Conservation (phyloP, 1,139 yeast genomes). For the Kluyveromyces sp. region DNA sequence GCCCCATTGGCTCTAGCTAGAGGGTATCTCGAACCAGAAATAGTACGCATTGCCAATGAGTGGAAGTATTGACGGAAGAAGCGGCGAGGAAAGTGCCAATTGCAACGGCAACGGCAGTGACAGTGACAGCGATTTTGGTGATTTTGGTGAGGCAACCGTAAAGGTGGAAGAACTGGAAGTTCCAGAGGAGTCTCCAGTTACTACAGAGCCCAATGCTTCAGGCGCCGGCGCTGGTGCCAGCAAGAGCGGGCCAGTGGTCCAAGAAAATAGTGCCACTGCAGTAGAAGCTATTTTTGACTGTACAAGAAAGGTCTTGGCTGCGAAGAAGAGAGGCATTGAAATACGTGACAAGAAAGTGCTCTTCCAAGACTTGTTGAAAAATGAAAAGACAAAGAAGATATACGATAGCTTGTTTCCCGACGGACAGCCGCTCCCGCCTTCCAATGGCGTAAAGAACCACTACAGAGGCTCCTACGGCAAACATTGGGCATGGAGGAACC, state of each 20-base stretch:
- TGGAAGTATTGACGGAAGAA: background rate
- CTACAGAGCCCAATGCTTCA: background rate
- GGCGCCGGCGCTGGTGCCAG: background rate
- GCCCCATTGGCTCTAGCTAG: no score
- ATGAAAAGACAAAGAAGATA: background rate
- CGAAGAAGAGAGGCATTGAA: background rate
- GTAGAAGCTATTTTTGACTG: background rate
- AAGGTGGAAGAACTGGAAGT: background rate
- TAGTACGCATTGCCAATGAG: background rate
- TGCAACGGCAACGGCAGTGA: background rate
- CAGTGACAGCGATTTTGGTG: slow-evolving; percentile 25
- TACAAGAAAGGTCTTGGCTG: background rate
- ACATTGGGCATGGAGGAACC: slow-evolving; percentile 1
- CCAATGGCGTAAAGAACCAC: background rate
- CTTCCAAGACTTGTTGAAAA: background rate
- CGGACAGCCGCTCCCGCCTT: background rate
- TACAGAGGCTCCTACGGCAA: background rate
- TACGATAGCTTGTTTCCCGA: background rate
- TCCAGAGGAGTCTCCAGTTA: background rate
- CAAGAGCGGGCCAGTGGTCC: background rate
- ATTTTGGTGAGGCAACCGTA: slow-evolving; percentile 25
- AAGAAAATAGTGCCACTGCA: slow-evolving; percentile 5
- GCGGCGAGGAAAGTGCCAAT: no score
- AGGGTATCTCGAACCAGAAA: background rate
- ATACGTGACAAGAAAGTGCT: background rate